phyloP scores from a whole-genome alignment of 805 yeast species.

The Metschnikowia reukaufii region DNA sequence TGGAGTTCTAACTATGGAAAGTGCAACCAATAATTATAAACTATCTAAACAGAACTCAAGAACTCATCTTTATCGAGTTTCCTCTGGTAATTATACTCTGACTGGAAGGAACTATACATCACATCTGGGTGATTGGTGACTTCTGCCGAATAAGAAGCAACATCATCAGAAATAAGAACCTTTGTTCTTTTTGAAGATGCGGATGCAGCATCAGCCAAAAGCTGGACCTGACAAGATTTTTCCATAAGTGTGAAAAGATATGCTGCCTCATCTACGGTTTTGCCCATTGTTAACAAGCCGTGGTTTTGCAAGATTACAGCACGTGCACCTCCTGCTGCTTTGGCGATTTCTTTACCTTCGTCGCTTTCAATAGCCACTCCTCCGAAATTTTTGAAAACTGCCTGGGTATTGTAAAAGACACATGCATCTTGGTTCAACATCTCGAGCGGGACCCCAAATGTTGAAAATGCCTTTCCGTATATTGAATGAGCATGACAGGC shows the following conservation, averaged over 20 bases:
- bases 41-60: neutral
- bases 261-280: slow-evolving; percentile 16
- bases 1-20: too few relatives aligned
- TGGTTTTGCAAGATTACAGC: slow-evolving; percentile 15
- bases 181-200: neutral
- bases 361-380: slow-evolving; percentile 15
- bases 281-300: slow-evolving; percentile 15
- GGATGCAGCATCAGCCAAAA: slow-evolving; percentile 10
- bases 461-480: slow-evolving; percentile 12
- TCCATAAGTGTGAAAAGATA: slow-evolving; percentile 15
- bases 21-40: too few relatives aligned
- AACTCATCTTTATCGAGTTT: slow-evolving; percentile 10
- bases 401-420: slow-evolving; percentile 11
- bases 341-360: slow-evolving; percentile 12
- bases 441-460: slow-evolving; percentile 11
- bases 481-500: slow-evolving; percentile 16
- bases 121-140: slow-evolving; percentile 11
- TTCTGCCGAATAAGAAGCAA: slow-evolving; percentile 10
- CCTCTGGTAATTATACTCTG: slow-evolving; percentile 12
- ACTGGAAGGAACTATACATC: slow-evolving; percentile 13
- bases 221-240: slow-evolving; percentile 11
- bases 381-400: slow-evolving; percentile 11
- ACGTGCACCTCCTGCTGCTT: slow-evolving; percentile 8
- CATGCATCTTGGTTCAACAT: slow-evolving; percentile 16
- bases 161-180: slow-evolving; percentile 10